Percentiles rank a stretch among this genome's conserved stretches.
Conservation (phyloP, 257 asterid genomes). For the Apocynum venetum region DNA sequence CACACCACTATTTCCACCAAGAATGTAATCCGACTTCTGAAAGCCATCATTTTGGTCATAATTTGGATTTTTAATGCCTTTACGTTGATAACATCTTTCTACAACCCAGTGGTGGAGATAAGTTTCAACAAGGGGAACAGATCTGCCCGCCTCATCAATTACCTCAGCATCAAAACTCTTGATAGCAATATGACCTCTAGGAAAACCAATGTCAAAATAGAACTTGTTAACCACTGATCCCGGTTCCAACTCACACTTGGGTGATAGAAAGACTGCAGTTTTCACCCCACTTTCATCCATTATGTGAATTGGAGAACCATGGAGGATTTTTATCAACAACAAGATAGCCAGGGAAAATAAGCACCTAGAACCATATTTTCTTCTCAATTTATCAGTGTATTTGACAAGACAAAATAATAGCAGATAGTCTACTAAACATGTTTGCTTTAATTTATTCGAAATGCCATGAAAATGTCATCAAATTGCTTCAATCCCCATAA, state of each 20-base stretch:
- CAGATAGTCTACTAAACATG: not conserved
- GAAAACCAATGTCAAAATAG: slow-evolving; percentile 50
- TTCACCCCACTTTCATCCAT: slow-evolving; percentile 31
- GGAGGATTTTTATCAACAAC: slow-evolving; percentile 12
- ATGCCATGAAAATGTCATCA: not conserved
- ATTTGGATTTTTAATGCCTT: slow-evolving; percentile 20
- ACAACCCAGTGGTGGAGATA: slow-evolving; percentile 79
- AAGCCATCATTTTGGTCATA: slow-evolving; percentile 14
- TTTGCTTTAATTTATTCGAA: not conserved
- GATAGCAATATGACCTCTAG: slow-evolving; percentile 69
- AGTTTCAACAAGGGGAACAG: slow-evolving; percentile 66
- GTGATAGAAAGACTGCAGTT: slow-evolving; percentile 52
- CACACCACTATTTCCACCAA: slow-evolving; percentile 47
- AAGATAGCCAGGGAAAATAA: slow-evolving; percentile 28
- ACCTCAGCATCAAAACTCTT: slow-evolving; percentile 63
- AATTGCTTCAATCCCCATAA: not conserved
- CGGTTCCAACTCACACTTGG: slow-evolving; percentile 48
- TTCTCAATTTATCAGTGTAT: slow-evolving; percentile 1
- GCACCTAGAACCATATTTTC: slow-evolving; percentile 23
- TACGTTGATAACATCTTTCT: slow-evolving; percentile 38
- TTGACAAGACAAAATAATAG: not conserved
- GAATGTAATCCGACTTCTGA: slow-evolving; percentile 26
- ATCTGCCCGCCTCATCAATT: slow-evolving; percentile 50
- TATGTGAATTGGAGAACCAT: slow-evolving; percentile 25
- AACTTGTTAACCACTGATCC: slow-evolving; percentile 56